Evolutionary conservation across 208 protist genomes (phyloP).

Genomic region (Leishmania gerbilli): DNA sequence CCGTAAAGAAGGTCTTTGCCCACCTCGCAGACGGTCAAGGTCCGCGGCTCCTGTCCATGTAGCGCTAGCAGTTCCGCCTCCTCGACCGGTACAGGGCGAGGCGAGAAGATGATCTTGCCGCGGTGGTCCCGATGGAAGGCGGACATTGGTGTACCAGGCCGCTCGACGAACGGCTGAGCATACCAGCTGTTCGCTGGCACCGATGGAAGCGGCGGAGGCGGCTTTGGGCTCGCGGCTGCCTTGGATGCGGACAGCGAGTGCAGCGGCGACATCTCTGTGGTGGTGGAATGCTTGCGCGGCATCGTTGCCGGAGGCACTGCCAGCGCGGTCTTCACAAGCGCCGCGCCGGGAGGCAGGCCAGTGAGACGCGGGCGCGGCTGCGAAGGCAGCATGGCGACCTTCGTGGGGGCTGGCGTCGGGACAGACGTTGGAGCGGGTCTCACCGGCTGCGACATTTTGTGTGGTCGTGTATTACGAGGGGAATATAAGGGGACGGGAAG

Average conservation of each 20-base stretch:
- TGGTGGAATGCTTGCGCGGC: neutral
- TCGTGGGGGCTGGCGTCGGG: neutral
- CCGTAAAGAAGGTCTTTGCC: conserved; percentile 73
- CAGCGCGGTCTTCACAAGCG: conserved; percentile 7
- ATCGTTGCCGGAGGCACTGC: neutral
- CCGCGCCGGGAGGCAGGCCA: conserved; percentile 4
- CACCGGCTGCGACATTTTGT: neutral
- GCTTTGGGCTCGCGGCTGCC: neutral
- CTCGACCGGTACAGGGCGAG: conserved; percentile 38
- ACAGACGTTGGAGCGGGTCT: neutral
- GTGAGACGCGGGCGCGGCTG: neutral
- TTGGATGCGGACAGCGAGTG: neutral
- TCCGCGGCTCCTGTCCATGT: conserved; percentile 36
- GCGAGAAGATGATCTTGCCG: conserved; percentile 64
- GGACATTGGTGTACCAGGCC: conserved; percentile 36
- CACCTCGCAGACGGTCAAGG: conserved; percentile 41
- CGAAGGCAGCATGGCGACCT: neutral
- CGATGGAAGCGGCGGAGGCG: conserved; percentile 17
- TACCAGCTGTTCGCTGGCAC: conserved; percentile 79
- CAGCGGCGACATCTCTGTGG: neutral
- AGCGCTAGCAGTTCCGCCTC: conserved; percentile 45
- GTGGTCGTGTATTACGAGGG: neutral
- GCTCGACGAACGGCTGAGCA: conserved; percentile 42
- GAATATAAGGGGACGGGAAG: neutral
- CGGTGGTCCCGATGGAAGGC: conserved; percentile 58